Evolutionary conservation across 306 rosid genomes (phyloP).

Genomic region (Vigna angularis): DNA sequence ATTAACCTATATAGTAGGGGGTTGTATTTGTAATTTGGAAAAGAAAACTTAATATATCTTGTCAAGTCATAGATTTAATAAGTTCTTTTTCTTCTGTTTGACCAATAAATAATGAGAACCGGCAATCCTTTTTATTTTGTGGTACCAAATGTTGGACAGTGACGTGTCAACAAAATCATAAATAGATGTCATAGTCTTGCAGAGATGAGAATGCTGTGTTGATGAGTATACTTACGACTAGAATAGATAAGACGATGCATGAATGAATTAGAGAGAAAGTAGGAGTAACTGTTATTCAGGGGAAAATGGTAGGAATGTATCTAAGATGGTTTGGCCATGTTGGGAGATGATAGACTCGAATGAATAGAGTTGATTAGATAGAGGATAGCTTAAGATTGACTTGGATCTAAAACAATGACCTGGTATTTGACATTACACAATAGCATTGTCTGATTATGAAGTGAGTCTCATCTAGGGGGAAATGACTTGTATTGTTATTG

Average conservation of each 20-base stretch:
- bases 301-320: constrained; percentile 7
- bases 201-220: constrained; percentile 26
- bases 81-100: constrained; percentile 20
- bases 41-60: neutral
- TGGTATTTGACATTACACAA: neutral
- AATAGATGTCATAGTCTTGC: neutral
- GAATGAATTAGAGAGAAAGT: neutral
- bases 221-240: neutral
- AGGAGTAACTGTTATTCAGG: neutral
- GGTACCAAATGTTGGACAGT: constrained; percentile 1
- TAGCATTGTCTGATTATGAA: neutral
- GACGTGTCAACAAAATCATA: constrained; percentile 22
- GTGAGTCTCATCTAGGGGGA: neutral
- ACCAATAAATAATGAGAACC: constrained; percentile 35
- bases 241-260: constrained; percentile 15
- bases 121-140: neutral
- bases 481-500: neutral
- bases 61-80: constrained; percentile 33
- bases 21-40: neutral
- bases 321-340: constrained; percentile 32
- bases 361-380: constrained; percentile 4
- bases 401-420: constrained; percentile 1
- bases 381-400: neutral
- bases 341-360: neutral
- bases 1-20: constrained; percentile 17